phyloP scores from a whole-genome alignment of 257 asterid species.

The Rauvolfia tetraphylla region DNA sequence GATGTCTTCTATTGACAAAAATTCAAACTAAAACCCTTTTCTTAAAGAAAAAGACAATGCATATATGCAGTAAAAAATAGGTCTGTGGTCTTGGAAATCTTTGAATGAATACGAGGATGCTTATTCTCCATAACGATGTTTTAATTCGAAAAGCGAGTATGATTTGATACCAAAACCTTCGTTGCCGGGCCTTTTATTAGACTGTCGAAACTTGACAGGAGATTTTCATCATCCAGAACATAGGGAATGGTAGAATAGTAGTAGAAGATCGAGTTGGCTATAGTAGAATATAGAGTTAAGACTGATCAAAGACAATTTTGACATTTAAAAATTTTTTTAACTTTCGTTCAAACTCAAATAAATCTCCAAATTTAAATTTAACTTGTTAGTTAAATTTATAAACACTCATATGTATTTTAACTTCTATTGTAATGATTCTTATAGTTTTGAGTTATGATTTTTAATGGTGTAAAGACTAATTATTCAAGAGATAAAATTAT shows the following conservation, averaged over 20 bases:
- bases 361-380: too few relatives aligned
- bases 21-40: not conserved
- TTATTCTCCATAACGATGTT: not conserved
- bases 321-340: too few relatives aligned
- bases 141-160: not conserved
- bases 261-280: too few relatives aligned
- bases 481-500: too few relatives aligned
- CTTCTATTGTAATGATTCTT: too few relatives aligned
- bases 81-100: not conserved
- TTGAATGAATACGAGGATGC: not conserved
- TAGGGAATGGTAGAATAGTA: not conserved
- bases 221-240: not conserved
- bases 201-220: not conserved
- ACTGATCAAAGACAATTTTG: too few relatives aligned
- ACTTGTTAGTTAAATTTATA: too few relatives aligned
- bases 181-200: not conserved
- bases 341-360: too few relatives aligned
- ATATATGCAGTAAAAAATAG: not conserved
- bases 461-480: too few relatives aligned
- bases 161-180: not conserved
- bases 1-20: not conserved
- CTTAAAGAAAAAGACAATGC: not conserved
- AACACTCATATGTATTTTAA: too few relatives aligned
- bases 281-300: too few relatives aligned
- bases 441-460: too few relatives aligned